These are phyloP conservation scores for Rhynchospora pubera DNA, from an alignment of 176 grass and related monocot genomes.

Conservation along the genomic window DNA sequence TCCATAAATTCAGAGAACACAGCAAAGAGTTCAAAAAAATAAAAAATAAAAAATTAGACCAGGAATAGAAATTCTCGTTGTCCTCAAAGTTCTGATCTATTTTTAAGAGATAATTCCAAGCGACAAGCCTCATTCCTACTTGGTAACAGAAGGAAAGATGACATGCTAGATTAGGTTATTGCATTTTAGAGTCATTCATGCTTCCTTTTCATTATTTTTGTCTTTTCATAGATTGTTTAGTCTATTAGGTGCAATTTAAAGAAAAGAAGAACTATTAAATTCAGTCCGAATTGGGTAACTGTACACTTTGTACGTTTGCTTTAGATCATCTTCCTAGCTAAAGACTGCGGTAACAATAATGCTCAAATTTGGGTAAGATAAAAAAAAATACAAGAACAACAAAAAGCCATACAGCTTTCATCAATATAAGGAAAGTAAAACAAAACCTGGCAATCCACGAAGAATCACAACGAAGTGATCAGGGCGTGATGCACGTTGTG, in stretches of 20 bases:
- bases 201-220: neutral
- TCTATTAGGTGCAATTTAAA: neutral
- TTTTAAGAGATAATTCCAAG: neutral
- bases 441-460: conserved; percentile 84
- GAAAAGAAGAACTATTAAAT: neutral
- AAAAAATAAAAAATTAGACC: neutral
- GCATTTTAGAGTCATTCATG: neutral
- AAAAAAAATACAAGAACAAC: neutral
- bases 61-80: neutral
- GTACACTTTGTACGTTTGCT: neutral
- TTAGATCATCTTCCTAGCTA: neutral
- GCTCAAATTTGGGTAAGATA: conserved; percentile 6
- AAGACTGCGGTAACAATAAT: neutral
- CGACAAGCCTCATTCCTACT: neutral
- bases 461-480: conserved; percentile 94
- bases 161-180: neutral
- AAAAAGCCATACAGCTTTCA: conserved; percentile 2
- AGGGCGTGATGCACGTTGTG: conserved; percentile 60
- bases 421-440: neutral
- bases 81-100: neutral
- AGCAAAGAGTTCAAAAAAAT: neutral
- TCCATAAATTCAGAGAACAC: neutral
- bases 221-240: neutral
- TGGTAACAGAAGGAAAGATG: neutral
- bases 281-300: neutral